phyloP scores from a whole-genome alignment of 1,139 yeast species.

The Sugiyamaella neomexicana region DNA sequence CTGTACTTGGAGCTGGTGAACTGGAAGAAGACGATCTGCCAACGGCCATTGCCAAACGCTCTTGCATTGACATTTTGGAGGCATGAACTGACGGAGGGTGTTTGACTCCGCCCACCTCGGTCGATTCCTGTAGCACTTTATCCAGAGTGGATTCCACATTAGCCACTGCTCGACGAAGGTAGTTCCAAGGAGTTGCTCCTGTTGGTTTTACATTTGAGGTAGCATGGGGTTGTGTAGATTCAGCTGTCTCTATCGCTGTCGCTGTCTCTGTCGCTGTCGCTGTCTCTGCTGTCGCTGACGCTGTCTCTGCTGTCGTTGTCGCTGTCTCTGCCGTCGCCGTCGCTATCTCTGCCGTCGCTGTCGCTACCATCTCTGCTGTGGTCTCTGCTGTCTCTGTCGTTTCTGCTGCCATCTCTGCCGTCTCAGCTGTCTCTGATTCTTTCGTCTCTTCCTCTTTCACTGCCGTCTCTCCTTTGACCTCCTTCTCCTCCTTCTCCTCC shows the following conservation, averaged over 20 bases:
- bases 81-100: slow-evolving; percentile 39
- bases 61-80: slow-evolving; percentile 64
- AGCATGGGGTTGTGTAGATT: neutral
- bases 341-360: neutral
- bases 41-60: slow-evolving; percentile 79
- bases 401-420: too few species aligned
- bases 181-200: slow-evolving; percentile 37
- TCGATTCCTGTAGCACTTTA: slow-evolving; percentile 38
- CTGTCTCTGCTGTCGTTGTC: neutral
- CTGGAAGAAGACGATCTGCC: slow-evolving; percentile 15
- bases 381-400: too few species aligned
- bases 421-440: too few species aligned
- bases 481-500: too few species aligned
- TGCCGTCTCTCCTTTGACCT: too few species aligned
- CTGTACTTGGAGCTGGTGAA: slow-evolving; percentile 5
- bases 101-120: slow-evolving; percentile 20
- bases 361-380: neutral
- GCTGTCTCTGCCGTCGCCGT: neutral
- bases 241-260: neutral
- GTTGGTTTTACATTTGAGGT: too few species aligned
- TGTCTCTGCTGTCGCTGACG: neutral
- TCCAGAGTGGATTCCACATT: slow-evolving; percentile 43
- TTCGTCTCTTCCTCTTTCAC: too few species aligned
- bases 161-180: slow-evolving; percentile 42
- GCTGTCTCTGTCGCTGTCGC: neutral